Evolutionary conservation across 176 grass and related monocot genomes (phyloP), one percentile per base, ranked within the genome.

Genomic region (Phoenix roebelenii): DNA sequence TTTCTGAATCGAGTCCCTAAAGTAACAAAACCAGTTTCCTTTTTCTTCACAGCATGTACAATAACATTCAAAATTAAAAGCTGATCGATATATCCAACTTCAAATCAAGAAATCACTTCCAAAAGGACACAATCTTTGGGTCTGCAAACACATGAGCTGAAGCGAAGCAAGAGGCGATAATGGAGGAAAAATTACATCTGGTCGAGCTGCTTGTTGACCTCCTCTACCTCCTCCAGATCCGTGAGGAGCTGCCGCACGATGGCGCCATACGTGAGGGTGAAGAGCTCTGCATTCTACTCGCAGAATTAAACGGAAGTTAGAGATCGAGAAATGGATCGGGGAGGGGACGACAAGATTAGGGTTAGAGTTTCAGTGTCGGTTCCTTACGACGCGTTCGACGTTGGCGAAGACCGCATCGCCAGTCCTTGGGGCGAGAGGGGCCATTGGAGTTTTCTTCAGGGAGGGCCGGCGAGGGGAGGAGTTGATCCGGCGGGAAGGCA

Each of bases 201-300:
- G 83, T 98, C 93, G n/a, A 98, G 84, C 67, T 98, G 84, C 64
- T 98, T 92, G 82, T 98, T 98, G 82, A 98, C 93, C 88, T 98
- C 93, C 32, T 98, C 93, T 16, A 98, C 84, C 70, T 98, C 93
- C 74, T 98, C 93, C 23, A 98, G 84, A 83, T 98, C 88, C 69
- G 88, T 92, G 39, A 98, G 78, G 7, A 98, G 79, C 87, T 98
- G 88, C 73, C 87, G 77, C 54, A 98, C 88, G 25, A 98, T 92
- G 50, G 93, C 93, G 22, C 93, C 93, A 26, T 98, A 92, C 4
- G 93, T 98, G 58, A 98, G 82, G 29, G 84, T 98, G 84, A 98
- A 98, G 24, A 98, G 63, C 79, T 98, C 93, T 12, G 93, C 88
- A 59, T 98, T 98, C 93, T 92, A 66, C 20, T 16, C 17, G 16